Percentiles rank a stretch among this genome's conserved stretches.
These are phyloP conservation scores for Bauhinia variegata DNA, from an alignment of 306 rosid genomes.

Conservation along the genomic window DNA sequence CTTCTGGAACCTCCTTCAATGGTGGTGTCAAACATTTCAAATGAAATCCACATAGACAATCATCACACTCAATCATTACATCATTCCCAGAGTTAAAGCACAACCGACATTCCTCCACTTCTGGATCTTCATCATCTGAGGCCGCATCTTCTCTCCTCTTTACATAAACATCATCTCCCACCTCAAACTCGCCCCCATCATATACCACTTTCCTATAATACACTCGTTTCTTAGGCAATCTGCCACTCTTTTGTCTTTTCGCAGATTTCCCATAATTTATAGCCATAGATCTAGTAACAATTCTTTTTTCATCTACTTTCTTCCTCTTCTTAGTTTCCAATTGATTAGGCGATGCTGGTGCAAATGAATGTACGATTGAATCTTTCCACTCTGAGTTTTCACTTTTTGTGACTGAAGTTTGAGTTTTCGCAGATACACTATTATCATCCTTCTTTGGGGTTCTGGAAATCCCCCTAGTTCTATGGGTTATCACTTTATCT, in stretches of 20 bases:
- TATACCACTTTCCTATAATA: conserved; percentile 72
- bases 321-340: conserved; percentile 61
- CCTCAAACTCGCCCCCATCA: conserved; percentile 86
- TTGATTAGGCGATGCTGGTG: conserved; percentile 61
- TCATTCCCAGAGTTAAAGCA: conserved; percentile 63
- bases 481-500: background rate
- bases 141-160: conserved; percentile 73
- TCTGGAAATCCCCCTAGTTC: background rate
- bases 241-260: conserved; percentile 21
- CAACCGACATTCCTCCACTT: conserved; percentile 75
- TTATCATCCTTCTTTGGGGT: conserved; percentile 2
- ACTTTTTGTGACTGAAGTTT: conserved; percentile 14
- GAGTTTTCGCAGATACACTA: conserved; percentile 4
- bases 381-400: conserved; percentile 16
- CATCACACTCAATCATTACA: conserved; percentile 90
- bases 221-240: conserved; percentile 43
- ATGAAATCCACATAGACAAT: conserved; percentile 85
- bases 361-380: conserved; percentile 30
- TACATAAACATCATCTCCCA: conserved; percentile 74
- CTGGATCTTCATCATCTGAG: conserved; percentile 70
- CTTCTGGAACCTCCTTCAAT: conserved; percentile 77
- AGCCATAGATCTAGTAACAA: conserved; percentile 54
- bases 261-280: conserved; percentile 33
- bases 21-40: conserved; percentile 88
- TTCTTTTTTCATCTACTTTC: conserved; percentile 34